These are phyloP conservation scores for Alisma plantagoaquatica DNA, from an alignment of 106 monocot genomes.

Conservation along the genomic window DNA sequence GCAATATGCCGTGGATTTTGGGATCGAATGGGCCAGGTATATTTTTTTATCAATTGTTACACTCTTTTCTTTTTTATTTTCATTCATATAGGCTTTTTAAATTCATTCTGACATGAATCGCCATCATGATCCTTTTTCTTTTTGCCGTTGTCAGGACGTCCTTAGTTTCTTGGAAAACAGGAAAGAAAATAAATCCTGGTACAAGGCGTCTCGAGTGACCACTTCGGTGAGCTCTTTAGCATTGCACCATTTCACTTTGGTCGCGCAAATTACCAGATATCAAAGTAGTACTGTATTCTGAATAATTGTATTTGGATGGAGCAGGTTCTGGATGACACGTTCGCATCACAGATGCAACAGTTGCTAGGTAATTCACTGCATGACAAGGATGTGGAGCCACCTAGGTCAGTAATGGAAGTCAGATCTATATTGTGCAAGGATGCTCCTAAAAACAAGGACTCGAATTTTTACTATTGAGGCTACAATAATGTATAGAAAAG, in stretches of 20 bases:
- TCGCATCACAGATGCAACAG: conserved; percentile 94
- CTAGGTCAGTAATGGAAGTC: conserved; percentile 86
- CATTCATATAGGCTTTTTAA: background rate
- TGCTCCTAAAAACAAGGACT: conserved; percentile 44
- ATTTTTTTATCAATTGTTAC: background rate
- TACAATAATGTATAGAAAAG: no score
- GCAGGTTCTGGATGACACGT: conserved; percentile 87
- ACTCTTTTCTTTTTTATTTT: background rate
- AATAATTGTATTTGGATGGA: background rate
- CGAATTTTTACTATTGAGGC: conserved; percentile 4
- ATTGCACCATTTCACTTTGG: no score
- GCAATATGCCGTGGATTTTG: conserved; percentile 78
- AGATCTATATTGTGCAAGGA: conserved; percentile 89
- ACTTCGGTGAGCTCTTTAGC: conserved; percentile 88
- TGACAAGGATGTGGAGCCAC: conserved; percentile 77
- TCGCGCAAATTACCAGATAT: background rate
- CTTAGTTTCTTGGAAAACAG: conserved; percentile 82
- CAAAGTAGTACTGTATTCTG: background rate
- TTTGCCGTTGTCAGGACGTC: conserved; percentile 50
- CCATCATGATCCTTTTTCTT: no score
- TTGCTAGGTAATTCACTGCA: conserved; percentile 74
- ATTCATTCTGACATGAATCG: no score
- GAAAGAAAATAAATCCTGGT: conserved; percentile 90
- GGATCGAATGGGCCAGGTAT: conserved; percentile 98
- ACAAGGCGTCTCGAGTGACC: conserved; percentile 71